Base-by-base conservation (phyloP, 164 flowering plant genomes). In the Magnolia sinica region DNA sequence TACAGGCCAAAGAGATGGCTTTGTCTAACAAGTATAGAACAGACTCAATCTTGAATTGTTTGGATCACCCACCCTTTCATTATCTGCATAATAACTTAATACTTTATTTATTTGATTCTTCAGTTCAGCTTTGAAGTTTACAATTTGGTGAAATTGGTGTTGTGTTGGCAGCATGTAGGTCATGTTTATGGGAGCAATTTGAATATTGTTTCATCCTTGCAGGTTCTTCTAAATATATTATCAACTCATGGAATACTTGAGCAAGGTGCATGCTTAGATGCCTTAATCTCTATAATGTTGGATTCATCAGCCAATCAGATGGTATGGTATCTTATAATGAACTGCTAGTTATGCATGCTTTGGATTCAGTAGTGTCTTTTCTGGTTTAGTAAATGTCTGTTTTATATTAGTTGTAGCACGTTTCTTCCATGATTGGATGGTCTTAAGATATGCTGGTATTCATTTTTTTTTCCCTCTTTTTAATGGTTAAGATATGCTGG, bases 261-360 rank as follows among this genome's bases (percentile, higher is more conserved):
- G 83, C 93, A 86, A 85, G 93, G 92, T 50, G 92, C 96, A 52
- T 91, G 98, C 83, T 85, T 96, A 74, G 99, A 96, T 87, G 99
- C 98, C 77, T 80, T 96, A 18, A 86, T 94, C 71, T 82, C 99
- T 58, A 75, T 96, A 69, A 87, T 96, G 96, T 78, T 94, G 80
- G 97, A 94, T 85, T 96, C 99, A 23, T 86, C 97, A 20, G 76
- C 88, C 74, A 94, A 92, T 88, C 98, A 91, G 85, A 83, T 84
- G 94, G 99, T 94, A 88, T 68, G 77, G 14, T 31, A 68, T 71
- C 64, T 63, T 19, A 50, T 61, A 31, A 52, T 64, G 31, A 4
- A 10, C 50, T 16, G 70, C 66, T 58, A 22, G 8, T 59, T 29
- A 65, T 31, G 6, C 71, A 68, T 27, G 50, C 16, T 27, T 68